A percentile compares a stretch with the other conserved stretches of the same genome.
Evolutionary conservation across 768 basidiomycete species (phyloP).

Genomic region (Boletus subcaerulescens): DNA sequence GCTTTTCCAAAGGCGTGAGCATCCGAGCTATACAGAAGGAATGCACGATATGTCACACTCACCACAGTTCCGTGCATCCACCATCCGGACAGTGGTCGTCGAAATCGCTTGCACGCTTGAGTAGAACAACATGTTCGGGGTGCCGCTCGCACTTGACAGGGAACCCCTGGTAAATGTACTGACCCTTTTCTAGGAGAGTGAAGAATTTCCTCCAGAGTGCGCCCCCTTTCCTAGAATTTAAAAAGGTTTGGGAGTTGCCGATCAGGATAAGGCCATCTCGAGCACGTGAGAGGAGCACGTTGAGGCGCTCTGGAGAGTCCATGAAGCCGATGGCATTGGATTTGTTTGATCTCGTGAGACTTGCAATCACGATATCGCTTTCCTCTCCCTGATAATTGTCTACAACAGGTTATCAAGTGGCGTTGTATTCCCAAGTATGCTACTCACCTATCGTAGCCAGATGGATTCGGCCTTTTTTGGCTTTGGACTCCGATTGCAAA

Average conservation of each 20-base stretch:
- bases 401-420: constrained; percentile 18
- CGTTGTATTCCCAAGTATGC: not conserved
- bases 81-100: constrained; percentile 55
- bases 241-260: constrained; percentile 61
- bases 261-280: constrained; percentile 62
- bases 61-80: constrained; percentile 62
- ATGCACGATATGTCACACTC: constrained; percentile 8
- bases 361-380: constrained; percentile 61
- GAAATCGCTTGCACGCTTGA: constrained; percentile 47
- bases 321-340: constrained; percentile 65
- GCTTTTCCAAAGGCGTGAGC: not conserved
- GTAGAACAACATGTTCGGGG: constrained; percentile 35
- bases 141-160: constrained; percentile 58
- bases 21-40: too few species aligned
- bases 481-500: constrained; percentile 37
- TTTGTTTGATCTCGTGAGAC: constrained; percentile 58
- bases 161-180: constrained; percentile 32
- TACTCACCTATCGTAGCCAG: constrained; percentile 63
- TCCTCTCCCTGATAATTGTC: constrained; percentile 80
- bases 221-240: constrained; percentile 16
- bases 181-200: constrained; percentile 7
- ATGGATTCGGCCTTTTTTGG: constrained; percentile 38
- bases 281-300: constrained; percentile 67
- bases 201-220: constrained; percentile 16
- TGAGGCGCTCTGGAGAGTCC: constrained; percentile 64